Base-by-base conservation (phyloP, 2,329 filamentous ascomycete species). In the Fusarium anthophilum region DNA sequence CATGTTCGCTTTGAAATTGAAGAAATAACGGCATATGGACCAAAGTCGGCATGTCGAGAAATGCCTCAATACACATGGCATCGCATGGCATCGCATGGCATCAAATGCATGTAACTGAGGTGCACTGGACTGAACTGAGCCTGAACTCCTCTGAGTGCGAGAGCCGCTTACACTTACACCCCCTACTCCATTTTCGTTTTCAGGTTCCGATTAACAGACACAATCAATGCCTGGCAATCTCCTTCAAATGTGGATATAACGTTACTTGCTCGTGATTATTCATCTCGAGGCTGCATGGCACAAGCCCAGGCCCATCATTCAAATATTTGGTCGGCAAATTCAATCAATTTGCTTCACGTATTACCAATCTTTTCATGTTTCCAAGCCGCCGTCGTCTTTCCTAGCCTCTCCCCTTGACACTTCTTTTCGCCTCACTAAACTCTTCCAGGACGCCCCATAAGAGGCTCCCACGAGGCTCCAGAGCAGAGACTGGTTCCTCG, bases 51-150 rank as follows among this genome's bases (percentile, higher is more conserved):
- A 65, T 70, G 30, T 58, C 48, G 53, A 47, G 66, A 76, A 77
- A 77, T 77, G 65, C 76, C 76, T 77, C 76, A 70, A 68, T 32
- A 44, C 53, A 48, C 58, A 47, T 56, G 57, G 30, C 35, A 37
- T 37, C 1, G 22, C 41, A n/a, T 39, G 5, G 14, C 35, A n/a
- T 28, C 15, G 28, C 50, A 55, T 45, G 20, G n/a, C 11, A 57
- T 41, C 28, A 37, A 38, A 70, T 57, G 37, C 24, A 51, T 35
- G 22, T 22, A 37, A 67, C 62, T 28, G 51, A 28, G 26, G 18
- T 28, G 24, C 10, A 50, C 20, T 32, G 47, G 15, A 44, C 43
- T 24, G n/a, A 11, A 28, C 14, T 54, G 51, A 38, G n/a, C 50
- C 47, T 35, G 48, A 45, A 37, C 37, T 39, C 18, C 30, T 30